Conservation (phyloP, 192 early-diverging fungal genomes). For the Coemansia sp. region DNA sequence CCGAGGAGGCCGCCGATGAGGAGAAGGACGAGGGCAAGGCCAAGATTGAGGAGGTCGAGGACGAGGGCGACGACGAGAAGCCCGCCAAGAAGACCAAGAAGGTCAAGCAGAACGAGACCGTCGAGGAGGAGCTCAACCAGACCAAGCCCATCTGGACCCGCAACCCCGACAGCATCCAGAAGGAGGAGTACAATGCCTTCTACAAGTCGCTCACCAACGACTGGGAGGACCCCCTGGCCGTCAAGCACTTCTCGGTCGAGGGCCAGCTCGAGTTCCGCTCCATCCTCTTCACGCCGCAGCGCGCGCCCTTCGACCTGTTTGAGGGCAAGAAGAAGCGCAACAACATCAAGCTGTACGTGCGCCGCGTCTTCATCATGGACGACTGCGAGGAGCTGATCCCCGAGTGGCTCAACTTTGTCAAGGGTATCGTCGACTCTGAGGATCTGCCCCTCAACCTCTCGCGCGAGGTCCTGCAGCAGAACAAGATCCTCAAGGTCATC, state of each 20-base stretch:
- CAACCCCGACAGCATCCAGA: slow-evolving; percentile 94
- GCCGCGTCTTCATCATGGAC: slow-evolving; percentile 99
- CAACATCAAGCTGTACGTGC: slow-evolving; percentile 99
- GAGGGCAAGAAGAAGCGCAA: slow-evolving; percentile 99
- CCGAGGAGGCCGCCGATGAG: slow-evolving; percentile 66
- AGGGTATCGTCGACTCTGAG: slow-evolving; percentile 99
- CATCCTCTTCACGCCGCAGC: slow-evolving; percentile 94
- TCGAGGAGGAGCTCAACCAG: slow-evolving; percentile 95
- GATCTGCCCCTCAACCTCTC: slow-evolving; percentile 99
- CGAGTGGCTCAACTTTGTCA: slow-evolving; percentile 98
- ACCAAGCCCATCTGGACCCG: slow-evolving; percentile 99
- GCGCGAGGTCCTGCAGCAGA: slow-evolving; percentile 99
- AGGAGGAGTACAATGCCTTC: slow-evolving; percentile 96
- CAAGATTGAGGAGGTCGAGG: slow-evolving; percentile 66
- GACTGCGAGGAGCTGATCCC: slow-evolving; percentile 99
- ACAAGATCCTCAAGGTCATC: slow-evolving; percentile 99
- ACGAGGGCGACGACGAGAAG: slow-evolving; percentile 72
- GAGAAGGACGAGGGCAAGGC: slow-evolving; percentile 76
- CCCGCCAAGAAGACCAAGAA: slow-evolving; percentile 73
- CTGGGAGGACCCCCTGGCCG: slow-evolving; percentile 97
- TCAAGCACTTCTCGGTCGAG: slow-evolving; percentile 99
- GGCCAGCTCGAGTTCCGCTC: slow-evolving; percentile 99
- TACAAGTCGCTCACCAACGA: slow-evolving; percentile 99
- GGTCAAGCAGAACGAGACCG: slow-evolving; percentile 51
- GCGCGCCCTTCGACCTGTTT: slow-evolving; percentile 97